A percentile compares a stretch with the other conserved stretches of the same genome.
Evolutionary conservation across 306 rosid species (phyloP).

Genomic region (Inga oerstediana): DNA sequence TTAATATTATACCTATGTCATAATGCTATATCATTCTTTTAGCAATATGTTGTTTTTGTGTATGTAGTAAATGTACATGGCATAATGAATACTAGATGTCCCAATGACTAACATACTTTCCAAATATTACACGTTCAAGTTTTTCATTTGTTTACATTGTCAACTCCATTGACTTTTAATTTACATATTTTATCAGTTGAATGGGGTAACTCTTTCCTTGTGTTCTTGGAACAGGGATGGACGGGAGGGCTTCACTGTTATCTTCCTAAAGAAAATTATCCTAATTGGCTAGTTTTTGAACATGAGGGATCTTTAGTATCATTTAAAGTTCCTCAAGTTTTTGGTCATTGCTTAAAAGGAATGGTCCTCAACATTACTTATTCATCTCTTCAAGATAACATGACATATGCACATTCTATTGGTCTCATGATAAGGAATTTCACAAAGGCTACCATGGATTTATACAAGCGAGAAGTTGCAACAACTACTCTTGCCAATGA

Average conservation of each 20-base stretch:
- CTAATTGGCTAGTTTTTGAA: neutral
- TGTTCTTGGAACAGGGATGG: neutral
- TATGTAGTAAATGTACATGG: too few species aligned
- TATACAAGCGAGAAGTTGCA: neutral
- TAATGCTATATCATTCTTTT: too few species aligned
- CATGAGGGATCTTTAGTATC: neutral
- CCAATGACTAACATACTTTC: neutral
- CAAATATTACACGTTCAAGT: too few species aligned
- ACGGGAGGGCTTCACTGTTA: neutral
- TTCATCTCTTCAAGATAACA: neutral
- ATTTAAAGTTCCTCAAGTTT: neutral
- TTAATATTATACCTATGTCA: too few species aligned
- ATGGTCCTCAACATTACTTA: neutral
- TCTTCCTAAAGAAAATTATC: neutral
- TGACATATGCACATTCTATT: neutral
- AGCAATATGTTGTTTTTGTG: too few species aligned
- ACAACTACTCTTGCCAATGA: neutral
- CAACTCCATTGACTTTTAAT: too few species aligned
- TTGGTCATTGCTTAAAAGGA: neutral
- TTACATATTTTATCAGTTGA: too few species aligned
- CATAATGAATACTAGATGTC: neutral
- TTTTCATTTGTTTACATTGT: too few species aligned
- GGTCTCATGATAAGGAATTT: neutral
- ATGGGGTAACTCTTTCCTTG: too few species aligned
- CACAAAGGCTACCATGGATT: neutral